These are phyloP conservation scores for Porpolomopsis calyptriformis DNA, from an alignment of 768 basidiomycete species.

Conservation along the genomic window DNA sequence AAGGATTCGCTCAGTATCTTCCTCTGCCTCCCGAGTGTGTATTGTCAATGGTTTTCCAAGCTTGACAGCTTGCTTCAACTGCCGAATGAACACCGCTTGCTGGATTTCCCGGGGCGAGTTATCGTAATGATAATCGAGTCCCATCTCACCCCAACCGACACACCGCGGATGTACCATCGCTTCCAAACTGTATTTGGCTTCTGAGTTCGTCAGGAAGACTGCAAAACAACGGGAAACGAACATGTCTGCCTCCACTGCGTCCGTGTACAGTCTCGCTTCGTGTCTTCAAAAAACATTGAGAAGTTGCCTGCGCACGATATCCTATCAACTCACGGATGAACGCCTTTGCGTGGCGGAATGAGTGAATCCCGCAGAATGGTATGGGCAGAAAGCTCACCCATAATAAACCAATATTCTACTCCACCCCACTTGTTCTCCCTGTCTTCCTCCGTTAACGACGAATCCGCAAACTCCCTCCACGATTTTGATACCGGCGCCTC, in stretches of 20 bases:
- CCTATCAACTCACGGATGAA: slow-evolving; percentile 45
- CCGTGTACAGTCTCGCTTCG: slow-evolving; percentile 58
- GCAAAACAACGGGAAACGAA: slow-evolving; percentile 21
- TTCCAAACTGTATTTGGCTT: slow-evolving; percentile 37
- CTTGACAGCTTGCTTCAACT: slow-evolving; percentile 56
- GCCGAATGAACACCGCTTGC: slow-evolving; percentile 51
- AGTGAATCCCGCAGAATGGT: neutral
- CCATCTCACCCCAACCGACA: slow-evolving; percentile 85
- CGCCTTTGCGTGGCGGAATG: slow-evolving; percentile 31
- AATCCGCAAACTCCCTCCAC: slow-evolving; percentile 70
- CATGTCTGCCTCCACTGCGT: slow-evolving; percentile 61
- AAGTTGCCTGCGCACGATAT: neutral
- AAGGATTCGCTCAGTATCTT: slow-evolving; percentile 68
- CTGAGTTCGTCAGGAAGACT: neutral
- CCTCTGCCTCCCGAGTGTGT: slow-evolving; percentile 80
- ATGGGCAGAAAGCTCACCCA: slow-evolving; percentile 40
- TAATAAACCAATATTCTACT: slow-evolving; percentile 72
- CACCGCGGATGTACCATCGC: slow-evolving; percentile 75
- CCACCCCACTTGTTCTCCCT: slow-evolving; percentile 49
- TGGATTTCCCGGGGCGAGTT: slow-evolving; percentile 64
- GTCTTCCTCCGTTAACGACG: slow-evolving; percentile 42
- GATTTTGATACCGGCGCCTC: slow-evolving; percentile 56
- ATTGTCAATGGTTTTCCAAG: slow-evolving; percentile 74
- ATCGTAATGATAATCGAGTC: slow-evolving; percentile 79
- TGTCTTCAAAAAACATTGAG: slow-evolving; percentile 37